Evolutionary conservation across 2,329 filamentous ascomycete species (phyloP).

Genomic region (Akanthomyces dipterigenus): DNA sequence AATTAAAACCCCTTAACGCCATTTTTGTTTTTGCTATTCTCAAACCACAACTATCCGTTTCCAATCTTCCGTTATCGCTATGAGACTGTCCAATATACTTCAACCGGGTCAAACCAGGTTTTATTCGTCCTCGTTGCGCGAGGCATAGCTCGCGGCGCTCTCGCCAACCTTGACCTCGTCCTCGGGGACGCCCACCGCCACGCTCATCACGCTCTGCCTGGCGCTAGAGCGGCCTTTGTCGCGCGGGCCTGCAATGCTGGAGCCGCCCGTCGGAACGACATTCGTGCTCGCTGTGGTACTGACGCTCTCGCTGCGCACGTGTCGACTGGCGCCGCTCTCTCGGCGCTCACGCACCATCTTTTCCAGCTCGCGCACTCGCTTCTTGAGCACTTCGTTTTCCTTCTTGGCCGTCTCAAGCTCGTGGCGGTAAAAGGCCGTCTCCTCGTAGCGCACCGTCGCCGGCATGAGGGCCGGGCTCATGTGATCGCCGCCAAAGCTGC

Average conservation of each 20-base stretch:
- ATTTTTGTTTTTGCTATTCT: neutral
- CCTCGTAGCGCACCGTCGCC: conserved; percentile 54
- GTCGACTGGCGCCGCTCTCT: conserved; percentile 39
- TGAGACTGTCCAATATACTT: neutral
- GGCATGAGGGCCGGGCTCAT: conserved; percentile 49
- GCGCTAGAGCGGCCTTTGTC: conserved; percentile 38
- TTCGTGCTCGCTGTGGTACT: conserved; percentile 46
- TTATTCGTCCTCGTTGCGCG: conserved; percentile 1
- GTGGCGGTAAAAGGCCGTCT: conserved; percentile 51
- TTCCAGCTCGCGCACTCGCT: conserved; percentile 56
- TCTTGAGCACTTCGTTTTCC: conserved; percentile 58
- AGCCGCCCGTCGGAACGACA: conserved; percentile 29
- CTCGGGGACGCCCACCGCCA: conserved; percentile 49
- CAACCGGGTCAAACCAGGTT: neutral
- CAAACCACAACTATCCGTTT: neutral
- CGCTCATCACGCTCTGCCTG: conserved; percentile 37
- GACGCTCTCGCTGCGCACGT: conserved; percentile 42
- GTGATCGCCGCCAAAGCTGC: conserved; percentile 29
- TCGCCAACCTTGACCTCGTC: conserved; percentile 56
- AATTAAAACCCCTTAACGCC: neutral
- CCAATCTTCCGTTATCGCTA: neutral
- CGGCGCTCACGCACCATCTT: conserved; percentile 43
- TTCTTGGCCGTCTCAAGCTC: conserved; percentile 56
- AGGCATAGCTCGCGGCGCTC: conserved; percentile 44
- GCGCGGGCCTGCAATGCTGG: conserved; percentile 40